Percentiles rank a stretch among this genome's conserved stretches.
phyloP scores from a whole-genome alignment of 164 flowering plant genomes.

The Saururus chinensis region DNA sequence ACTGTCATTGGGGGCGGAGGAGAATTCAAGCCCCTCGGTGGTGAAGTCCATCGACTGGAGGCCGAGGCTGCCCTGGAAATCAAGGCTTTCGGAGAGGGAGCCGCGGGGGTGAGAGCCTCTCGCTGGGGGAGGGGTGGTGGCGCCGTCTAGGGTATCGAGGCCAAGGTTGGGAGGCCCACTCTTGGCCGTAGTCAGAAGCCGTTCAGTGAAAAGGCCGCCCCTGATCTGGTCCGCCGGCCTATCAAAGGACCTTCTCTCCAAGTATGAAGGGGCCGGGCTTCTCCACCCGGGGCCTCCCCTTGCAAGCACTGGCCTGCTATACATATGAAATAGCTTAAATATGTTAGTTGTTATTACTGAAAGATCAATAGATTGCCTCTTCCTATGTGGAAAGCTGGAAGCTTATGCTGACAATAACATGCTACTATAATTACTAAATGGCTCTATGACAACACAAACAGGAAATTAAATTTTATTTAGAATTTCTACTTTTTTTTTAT shows the following conservation, averaged over 20 bases:
- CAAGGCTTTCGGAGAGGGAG: conserved; percentile 23
- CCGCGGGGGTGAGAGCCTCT: conserved; percentile 10
- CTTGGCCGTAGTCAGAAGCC: neutral
- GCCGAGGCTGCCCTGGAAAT: conserved; percentile 5
- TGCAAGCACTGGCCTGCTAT: neutral
- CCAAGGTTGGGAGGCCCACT: neutral
- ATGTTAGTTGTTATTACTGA: too few species aligned
- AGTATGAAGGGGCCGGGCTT: conserved; percentile 4
- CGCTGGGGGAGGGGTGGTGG: conserved; percentile 8
- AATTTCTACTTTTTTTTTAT: too few species aligned
- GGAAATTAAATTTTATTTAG: too few species aligned
- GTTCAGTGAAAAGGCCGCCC: neutral
- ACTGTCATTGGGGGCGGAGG: conserved; percentile 3
- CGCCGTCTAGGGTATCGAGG: conserved; percentile 1
- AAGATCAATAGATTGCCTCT: too few species aligned
- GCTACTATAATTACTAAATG: too few species aligned
- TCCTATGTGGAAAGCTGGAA: too few species aligned
- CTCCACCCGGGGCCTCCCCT: conserved; percentile 12
- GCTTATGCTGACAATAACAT: too few species aligned
- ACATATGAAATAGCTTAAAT: too few species aligned
- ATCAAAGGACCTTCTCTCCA: too few species aligned
- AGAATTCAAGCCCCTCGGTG: conserved; percentile 25
- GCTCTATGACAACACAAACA: too few species aligned
- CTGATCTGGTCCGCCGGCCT: conserved; percentile 14
- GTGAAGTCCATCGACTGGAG: conserved; percentile 30